These are phyloP conservation scores for Noccaea bulbosa DNA, from an alignment of 345 rosid genomes.

Conservation along the genomic window DNA sequence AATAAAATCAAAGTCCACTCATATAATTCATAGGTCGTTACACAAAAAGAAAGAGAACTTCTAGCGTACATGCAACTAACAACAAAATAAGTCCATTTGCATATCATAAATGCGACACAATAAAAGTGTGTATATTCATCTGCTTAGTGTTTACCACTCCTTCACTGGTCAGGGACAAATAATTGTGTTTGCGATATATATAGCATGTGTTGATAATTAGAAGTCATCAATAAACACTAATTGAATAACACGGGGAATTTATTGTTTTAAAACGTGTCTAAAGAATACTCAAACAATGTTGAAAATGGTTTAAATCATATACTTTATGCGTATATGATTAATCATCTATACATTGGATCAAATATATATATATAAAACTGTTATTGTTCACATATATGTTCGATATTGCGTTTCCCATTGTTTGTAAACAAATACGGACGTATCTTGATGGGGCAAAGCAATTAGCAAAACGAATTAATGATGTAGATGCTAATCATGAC, in stretches of 20 bases:
- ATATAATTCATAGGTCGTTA: conserved; percentile 15
- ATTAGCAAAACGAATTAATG: conserved; percentile 36
- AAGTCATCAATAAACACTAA: conserved; percentile 14
- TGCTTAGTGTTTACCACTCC: conserved; percentile 6
- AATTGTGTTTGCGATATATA: conserved; percentile 32
- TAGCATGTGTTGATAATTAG: conserved; percentile 33
- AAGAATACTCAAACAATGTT: conserved; percentile 29
- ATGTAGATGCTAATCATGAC: conserved; percentile 38
- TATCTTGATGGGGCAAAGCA: conserved; percentile 33
- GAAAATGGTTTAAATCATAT: conserved; percentile 17
- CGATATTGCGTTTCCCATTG: conserved; percentile 33
- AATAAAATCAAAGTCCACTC: conserved; percentile 38
- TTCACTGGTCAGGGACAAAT: conserved; percentile 30
- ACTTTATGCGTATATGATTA: background rate
- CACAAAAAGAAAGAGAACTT: conserved; percentile 6
- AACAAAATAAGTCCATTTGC: background rate
- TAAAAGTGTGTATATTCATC: background rate
- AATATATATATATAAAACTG: background rate
- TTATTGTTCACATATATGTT: conserved; percentile 9
- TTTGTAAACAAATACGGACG: conserved; percentile 36
- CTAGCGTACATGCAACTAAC: background rate
- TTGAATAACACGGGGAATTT: conserved; percentile 7
- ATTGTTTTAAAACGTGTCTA: conserved; percentile 39
- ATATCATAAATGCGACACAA: background rate
- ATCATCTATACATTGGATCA: background rate